Conservation (phyloP, 345 rosid species). For the Erysimum cheiranthoides region DNA sequence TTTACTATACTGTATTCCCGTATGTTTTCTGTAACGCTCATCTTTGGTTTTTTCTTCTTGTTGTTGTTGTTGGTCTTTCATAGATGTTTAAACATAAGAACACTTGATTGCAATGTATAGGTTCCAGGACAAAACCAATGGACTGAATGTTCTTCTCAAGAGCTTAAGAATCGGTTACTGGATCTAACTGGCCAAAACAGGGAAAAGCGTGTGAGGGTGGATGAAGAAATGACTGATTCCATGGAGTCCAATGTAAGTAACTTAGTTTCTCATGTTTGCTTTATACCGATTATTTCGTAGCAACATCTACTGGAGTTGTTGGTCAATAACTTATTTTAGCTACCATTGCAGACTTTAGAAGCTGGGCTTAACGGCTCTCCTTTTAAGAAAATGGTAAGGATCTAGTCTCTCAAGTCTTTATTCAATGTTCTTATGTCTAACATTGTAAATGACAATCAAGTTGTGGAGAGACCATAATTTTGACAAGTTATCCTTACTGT, state of each 20-base stretch:
- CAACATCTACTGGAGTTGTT: neutral
- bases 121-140: slow-evolving; percentile 84
- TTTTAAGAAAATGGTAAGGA: slow-evolving; percentile 72
- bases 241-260: slow-evolving; percentile 51
- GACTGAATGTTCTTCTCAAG: slow-evolving; percentile 63
- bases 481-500: neutral
- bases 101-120: slow-evolving; percentile 47
- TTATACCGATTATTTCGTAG: neutral
- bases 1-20: slow-evolving; percentile 80
- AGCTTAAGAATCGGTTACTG: slow-evolving; percentile 38
- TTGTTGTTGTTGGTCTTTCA: neutral
- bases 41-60: neutral
- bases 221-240: slow-evolving; percentile 59
- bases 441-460: neutral
- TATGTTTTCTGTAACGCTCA: slow-evolving; percentile 42
- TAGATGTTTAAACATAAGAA: neutral
- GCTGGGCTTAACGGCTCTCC: slow-evolving; percentile 52
- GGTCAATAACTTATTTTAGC: neutral
- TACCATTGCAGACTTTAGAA: slow-evolving; percentile 52
- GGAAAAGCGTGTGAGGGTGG: slow-evolving; percentile 77
- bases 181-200: slow-evolving; percentile 53
- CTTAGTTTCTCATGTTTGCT: neutral
- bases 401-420: slow-evolving; percentile 7
- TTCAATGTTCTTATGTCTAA: neutral
- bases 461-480: neutral